A percentile compares a stretch with the other conserved stretches of the same genome.
These are phyloP conservation scores for Phytopythium cucurbitacearum DNA, from an alignment of 352 stramenopile species.

Conservation along the genomic window DNA sequence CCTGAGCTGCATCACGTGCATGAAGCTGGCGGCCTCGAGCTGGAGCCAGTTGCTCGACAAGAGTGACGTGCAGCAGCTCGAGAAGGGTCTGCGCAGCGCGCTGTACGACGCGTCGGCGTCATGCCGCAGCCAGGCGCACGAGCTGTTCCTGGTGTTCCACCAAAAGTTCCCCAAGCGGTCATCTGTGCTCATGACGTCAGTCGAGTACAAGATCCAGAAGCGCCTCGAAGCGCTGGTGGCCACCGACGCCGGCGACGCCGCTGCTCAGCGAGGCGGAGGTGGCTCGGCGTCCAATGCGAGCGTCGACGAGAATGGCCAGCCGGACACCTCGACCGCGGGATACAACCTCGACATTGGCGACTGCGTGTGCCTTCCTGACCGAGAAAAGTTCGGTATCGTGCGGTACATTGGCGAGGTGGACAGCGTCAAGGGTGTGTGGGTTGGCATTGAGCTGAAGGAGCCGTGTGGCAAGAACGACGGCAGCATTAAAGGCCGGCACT, in stretches of 20 bases:
- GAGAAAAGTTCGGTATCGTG: conserved; percentile 80
- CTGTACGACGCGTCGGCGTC: conserved; percentile 79
- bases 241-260: conserved; percentile 17
- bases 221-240: conserved; percentile 63
- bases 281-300: conserved; percentile 37
- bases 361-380: conserved; percentile 81
- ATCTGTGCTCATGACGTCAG: conserved; percentile 48
- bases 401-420: conserved; percentile 72
- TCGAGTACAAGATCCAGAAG: conserved; percentile 84
- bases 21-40: conserved; percentile 40
- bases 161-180: conserved; percentile 77
- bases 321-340: conserved; percentile 4
- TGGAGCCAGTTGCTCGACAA: conserved; percentile 81
- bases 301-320: conserved; percentile 39
- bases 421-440: conserved; percentile 63
- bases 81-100: conserved; percentile 64
- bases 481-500: conserved; percentile 74
- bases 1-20: conserved; percentile 60
- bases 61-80: conserved; percentile 74
- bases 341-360: conserved; percentile 62
- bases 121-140: conserved; percentile 59
- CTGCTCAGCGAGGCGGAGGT: conserved; percentile 10
- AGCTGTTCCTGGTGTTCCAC: conserved; percentile 70
- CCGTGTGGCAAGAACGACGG: conserved; percentile 80
- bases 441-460: conserved; percentile 77